Conservation (phyloP, 2,329 filamentous ascomycete genomes). For the Fusarium subglutinans region DNA sequence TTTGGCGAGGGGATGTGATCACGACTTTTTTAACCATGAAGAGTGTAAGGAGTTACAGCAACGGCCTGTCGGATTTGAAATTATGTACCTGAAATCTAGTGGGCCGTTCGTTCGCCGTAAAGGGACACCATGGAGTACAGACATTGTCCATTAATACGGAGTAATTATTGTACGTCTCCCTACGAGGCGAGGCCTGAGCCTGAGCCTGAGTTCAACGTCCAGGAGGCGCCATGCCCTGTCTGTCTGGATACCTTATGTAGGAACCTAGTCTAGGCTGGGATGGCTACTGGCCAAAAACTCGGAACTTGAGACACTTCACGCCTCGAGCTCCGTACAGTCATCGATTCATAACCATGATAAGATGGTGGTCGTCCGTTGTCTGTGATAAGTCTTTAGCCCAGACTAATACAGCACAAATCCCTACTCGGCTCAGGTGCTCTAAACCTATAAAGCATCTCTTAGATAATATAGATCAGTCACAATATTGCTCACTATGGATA, state of each 20-base stretch:
- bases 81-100: slow-evolving; percentile 35
- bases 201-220: slow-evolving; percentile 10
- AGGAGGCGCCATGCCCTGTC: slow-evolving; percentile 25
- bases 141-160: slow-evolving; percentile 27
- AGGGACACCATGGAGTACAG: slow-evolving; percentile 17
- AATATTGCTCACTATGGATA: neutral
- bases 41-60: slow-evolving; percentile 7
- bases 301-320: slow-evolving; percentile 33
- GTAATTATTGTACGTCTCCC: slow-evolving; percentile 26
- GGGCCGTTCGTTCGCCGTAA: slow-evolving; percentile 27
- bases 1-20: slow-evolving; percentile 8
- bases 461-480: neutral
- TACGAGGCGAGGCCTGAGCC: slow-evolving; percentile 21
- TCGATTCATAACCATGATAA: slow-evolving; percentile 26
- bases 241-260: neutral
- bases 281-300: neutral
- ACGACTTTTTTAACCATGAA: slow-evolving; percentile 1
- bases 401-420: slow-evolving; percentile 13
- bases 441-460: neutral
- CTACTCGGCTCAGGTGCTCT: neutral
- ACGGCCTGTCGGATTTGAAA: slow-evolving; percentile 18
- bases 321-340: slow-evolving; percentile 22
- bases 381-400: slow-evolving; percentile 3
- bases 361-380: neutral
- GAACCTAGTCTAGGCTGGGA: neutral